Evolutionary conservation across 371 early-diverging fungal genomes (phyloP), one percentile per base, ranked within the genome.

Genomic region (Mucor racemosus): DNA sequence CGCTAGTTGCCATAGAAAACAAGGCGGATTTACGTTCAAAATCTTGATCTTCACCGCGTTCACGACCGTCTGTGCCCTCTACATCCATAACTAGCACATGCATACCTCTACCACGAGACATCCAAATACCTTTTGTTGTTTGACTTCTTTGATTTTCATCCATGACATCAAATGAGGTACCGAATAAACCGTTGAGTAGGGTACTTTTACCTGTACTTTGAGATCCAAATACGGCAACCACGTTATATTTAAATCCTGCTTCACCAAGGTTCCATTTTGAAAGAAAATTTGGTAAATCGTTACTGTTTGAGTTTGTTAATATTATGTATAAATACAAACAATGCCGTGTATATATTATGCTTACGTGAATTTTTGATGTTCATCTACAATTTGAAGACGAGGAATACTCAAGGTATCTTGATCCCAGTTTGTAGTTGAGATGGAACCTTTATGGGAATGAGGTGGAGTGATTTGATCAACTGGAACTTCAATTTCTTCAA

Each of bases 201-300:
- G 99, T 99, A 92, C 96, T 95, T 77, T 99, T 99, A 66, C 99
- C 99, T 5, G 98, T 97, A 78, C 94, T 94, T 79, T 99, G 98
- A 34, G 97, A 96, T 42, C 99, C 99, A 84, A 99, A 97, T 14
- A 99, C 98, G 26, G 99, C 97, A 6, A 97, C 95, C 7, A 97
- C 84, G 76, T 97, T 91, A 76, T 97, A 99, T 76, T 96, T 89
- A 72, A 99, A 97, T 31, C 99, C 99, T 41, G 78, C 84, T 40
- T 94, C 91, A n/a, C 77, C 78, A 21, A 98, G 79, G 15, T 82
- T 61, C 99, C 99, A 98, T 64, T 85, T 83, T 11, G 88, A 76
- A 89, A 95, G 90, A 68, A 90, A 94, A 14, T 81, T 72, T 5
- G 88, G 71, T 33, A 95, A 77, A 15, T 86, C 73, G 5, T 84